Evolutionary conservation across 208 protist species (phyloP).

Genomic region (Leishmania gerbilli): DNA sequence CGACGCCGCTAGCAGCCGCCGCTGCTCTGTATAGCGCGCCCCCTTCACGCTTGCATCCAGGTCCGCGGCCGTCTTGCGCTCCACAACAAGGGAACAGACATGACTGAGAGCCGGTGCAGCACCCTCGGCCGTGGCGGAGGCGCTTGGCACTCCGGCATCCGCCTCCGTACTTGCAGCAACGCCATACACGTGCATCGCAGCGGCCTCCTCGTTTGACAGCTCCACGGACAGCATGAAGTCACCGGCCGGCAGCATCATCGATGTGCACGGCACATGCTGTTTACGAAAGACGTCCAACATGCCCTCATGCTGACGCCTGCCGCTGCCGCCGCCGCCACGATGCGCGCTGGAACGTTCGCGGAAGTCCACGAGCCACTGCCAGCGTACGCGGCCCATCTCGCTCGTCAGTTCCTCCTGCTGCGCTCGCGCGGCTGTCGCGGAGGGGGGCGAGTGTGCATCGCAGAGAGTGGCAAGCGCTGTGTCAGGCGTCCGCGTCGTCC

Average conservation of each 20-base stretch:
- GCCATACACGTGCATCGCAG: not conserved
- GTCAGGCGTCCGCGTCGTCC: not conserved
- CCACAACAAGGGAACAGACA: constrained; percentile 66
- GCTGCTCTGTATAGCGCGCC: constrained; percentile 70
- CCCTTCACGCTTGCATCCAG: constrained; percentile 71
- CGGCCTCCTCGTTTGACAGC: constrained; percentile 9
- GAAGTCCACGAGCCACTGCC: constrained; percentile 74
- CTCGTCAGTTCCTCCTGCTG: constrained; percentile 11
- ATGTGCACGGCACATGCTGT: constrained; percentile 45
- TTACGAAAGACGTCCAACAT: constrained; percentile 44
- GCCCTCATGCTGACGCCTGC: constrained; percentile 33
- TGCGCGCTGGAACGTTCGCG: constrained; percentile 49
- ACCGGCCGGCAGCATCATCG: constrained; percentile 59
- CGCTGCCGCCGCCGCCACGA: constrained; percentile 21
- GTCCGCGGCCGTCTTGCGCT: constrained; percentile 81
- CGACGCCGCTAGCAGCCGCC: constrained; percentile 50
- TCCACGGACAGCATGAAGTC: constrained; percentile 69
- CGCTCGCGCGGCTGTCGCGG: not conserved
- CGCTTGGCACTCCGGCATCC: not conserved
- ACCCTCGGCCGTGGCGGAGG: not conserved
- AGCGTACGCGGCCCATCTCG: constrained; percentile 22
- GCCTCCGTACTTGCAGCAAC: not conserved
- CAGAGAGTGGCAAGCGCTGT: not conserved
- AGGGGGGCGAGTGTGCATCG: not conserved
- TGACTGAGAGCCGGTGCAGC: constrained; percentile 11